phyloP scores from a whole-genome alignment of 345 rosid genomes.

The Hypericum perforatum region DNA sequence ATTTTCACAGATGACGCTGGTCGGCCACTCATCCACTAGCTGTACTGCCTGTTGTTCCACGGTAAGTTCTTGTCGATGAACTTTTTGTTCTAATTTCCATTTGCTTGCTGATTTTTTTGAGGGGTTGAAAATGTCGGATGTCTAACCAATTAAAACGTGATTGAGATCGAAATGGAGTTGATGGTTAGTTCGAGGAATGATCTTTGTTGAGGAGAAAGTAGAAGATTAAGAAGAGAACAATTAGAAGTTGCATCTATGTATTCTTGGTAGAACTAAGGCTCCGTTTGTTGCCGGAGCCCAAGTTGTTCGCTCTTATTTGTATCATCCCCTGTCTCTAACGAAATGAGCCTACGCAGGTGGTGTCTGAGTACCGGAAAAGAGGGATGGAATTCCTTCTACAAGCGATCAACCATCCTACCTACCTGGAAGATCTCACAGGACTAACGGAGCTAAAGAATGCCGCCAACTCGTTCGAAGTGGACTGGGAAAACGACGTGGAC shows the following conservation, averaged over 20 bases:
- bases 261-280: no score
- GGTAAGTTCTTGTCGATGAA: conserved; percentile 30
- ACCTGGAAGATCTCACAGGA: conserved; percentile 87
- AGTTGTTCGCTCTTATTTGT: not conserved
- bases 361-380: conserved; percentile 51
- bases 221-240: no score
- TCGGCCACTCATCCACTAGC: conserved; percentile 74
- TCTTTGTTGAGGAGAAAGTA: no score
- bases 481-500: conserved; percentile 57
- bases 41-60: conserved; percentile 84
- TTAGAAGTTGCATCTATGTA: no score
- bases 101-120: not conserved
- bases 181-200: no score
- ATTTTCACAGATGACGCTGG: conserved; percentile 71
- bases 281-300: no score
- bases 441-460: conserved; percentile 73
- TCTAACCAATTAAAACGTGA: no score
- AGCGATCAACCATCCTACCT: conserved; percentile 91
- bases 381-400: conserved; percentile 65
- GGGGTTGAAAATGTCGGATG: not conserved
- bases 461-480: conserved; percentile 50
- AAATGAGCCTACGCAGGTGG: conserved; percentile 40
- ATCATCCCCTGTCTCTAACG: conserved; percentile 1
- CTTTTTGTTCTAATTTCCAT: not conserved
- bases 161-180: no score